These are phyloP conservation scores for Cladophialophora immunda DNA, from an alignment of 2,329 filamentous ascomycete species.

Conservation along the genomic window DNA sequence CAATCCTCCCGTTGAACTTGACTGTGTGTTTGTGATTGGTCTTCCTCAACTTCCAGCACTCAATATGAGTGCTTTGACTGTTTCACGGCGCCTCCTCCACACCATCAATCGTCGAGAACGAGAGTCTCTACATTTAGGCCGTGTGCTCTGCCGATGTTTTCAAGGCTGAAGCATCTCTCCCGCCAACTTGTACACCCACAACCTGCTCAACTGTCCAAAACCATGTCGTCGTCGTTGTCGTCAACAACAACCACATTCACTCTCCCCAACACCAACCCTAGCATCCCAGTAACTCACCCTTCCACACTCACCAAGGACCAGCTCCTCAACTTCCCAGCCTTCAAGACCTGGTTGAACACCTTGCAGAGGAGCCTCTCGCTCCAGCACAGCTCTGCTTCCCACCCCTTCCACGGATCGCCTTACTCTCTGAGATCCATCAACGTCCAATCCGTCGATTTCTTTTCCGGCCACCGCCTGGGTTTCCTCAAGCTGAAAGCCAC, in stretches of 20 bases:
- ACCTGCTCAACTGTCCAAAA: background rate
- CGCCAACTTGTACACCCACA: constrained; percentile 11
- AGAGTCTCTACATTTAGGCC: background rate
- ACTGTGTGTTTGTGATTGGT: background rate
- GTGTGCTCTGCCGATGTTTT: constrained; percentile 6
- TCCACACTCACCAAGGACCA: constrained; percentile 54
- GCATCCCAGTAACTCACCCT: constrained; percentile 50
- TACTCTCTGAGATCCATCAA: constrained; percentile 62
- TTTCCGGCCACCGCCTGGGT: constrained; percentile 58
- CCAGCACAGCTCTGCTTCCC: constrained; percentile 52
- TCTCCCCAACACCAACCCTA: constrained; percentile 25
- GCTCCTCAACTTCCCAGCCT: constrained; percentile 56
- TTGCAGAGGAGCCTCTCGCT: constrained; percentile 58
- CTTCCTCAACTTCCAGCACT: background rate
- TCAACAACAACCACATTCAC: constrained; percentile 30
- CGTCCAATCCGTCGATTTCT: constrained; percentile 64
- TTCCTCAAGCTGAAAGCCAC: constrained; percentile 65
- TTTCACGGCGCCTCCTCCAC: background rate
- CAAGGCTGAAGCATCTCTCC: constrained; percentile 21
- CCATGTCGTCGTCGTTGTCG: constrained; percentile 10
- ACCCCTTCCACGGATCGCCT: constrained; percentile 61
- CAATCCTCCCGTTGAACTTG: no score
- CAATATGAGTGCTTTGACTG: background rate
- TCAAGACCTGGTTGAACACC: constrained; percentile 63
- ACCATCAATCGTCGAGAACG: background rate